These are phyloP conservation scores for Avena eriantha DNA, from an alignment of 176 grass and related monocot species.

Conservation along the genomic window DNA sequence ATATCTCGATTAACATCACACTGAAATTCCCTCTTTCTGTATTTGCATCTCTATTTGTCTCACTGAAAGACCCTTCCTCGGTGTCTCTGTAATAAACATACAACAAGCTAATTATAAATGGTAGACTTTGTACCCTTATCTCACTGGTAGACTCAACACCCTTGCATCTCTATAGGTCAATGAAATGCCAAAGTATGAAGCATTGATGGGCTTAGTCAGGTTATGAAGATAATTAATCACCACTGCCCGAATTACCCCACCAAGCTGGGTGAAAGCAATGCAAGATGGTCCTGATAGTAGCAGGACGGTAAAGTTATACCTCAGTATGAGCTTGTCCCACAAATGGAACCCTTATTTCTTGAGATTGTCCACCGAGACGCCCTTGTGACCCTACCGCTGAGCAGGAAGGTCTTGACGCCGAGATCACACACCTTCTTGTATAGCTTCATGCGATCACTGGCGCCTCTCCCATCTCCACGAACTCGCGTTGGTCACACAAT, in stretches of 20 bases:
- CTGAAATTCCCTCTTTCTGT: no score
- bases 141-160: no score
- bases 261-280: background rate
- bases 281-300: background rate
- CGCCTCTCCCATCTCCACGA: conserved; percentile 62
- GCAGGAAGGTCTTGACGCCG: conserved; percentile 63
- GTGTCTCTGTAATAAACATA: no score
- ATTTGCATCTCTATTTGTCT: no score
- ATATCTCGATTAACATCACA: no score
- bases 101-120: no score
- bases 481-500: conserved; percentile 62
- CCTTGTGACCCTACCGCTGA: conserved; percentile 61
- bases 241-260: background rate
- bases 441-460: conserved; percentile 57
- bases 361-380: conserved; percentile 61
- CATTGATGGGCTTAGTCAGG: no score
- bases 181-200: no score
- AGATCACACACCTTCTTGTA: conserved; percentile 63
- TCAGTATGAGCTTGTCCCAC: conserved; percentile 74
- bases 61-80: no score
- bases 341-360: conserved; percentile 58
- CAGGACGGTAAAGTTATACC: conserved; percentile 21
- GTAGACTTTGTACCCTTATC: no score
- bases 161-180: no score
- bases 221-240: no score